A percentile compares a stretch with the other conserved stretches of the same genome.
Evolutionary conservation across 805 yeast species (phyloP).

Genomic region (Schizosaccharomyces japonicus): DNA sequence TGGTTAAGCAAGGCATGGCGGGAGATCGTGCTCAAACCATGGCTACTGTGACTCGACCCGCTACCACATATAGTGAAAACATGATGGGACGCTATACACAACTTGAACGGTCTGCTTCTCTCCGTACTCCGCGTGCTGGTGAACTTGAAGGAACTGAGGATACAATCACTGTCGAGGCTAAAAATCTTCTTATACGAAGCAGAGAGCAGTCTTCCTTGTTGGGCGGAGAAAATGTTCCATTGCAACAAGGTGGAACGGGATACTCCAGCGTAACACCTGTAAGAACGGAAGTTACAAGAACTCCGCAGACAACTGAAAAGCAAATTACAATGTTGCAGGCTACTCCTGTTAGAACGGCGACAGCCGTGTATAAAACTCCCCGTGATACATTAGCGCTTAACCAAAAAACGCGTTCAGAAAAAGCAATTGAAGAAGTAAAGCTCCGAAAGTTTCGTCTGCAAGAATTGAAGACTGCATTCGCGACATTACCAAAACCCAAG

Average conservation of each 20-base stretch:
- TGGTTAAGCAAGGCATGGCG: constrained; percentile 13
- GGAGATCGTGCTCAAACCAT: constrained; percentile 6
- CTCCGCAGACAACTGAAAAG: constrained; percentile 2
- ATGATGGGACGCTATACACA: background rate
- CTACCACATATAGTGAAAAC: background rate
- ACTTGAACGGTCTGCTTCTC: background rate
- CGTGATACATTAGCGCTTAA: constrained; percentile 12
- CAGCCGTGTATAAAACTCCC: constrained; percentile 1
- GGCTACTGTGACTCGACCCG: background rate
- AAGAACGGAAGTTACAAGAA: background rate
- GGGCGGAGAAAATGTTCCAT: constrained; percentile 13
- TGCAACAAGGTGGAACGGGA: constrained; percentile 8
- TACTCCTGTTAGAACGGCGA: background rate
- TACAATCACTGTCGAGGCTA: constrained; percentile 17
- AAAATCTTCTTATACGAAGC: constrained; percentile 17
- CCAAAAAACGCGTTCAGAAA: background rate
- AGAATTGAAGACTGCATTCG: constrained; percentile 5
- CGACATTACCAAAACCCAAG: constrained; percentile 20
- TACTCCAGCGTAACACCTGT: constrained; percentile 5
- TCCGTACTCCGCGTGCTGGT: constrained; percentile 8
- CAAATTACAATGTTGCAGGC: background rate
- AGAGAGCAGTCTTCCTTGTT: constrained; percentile 19
- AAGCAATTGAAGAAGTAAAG: constrained; percentile 10
- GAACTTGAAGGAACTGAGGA: constrained; percentile 14
- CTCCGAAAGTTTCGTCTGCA: constrained; percentile 6